Percentiles rank a stretch among this genome's conserved stretches.
Evolutionary conservation across 1,139 yeast genomes (phyloP).

Genomic region (Nadsonia starkeyi-henricii): DNA sequence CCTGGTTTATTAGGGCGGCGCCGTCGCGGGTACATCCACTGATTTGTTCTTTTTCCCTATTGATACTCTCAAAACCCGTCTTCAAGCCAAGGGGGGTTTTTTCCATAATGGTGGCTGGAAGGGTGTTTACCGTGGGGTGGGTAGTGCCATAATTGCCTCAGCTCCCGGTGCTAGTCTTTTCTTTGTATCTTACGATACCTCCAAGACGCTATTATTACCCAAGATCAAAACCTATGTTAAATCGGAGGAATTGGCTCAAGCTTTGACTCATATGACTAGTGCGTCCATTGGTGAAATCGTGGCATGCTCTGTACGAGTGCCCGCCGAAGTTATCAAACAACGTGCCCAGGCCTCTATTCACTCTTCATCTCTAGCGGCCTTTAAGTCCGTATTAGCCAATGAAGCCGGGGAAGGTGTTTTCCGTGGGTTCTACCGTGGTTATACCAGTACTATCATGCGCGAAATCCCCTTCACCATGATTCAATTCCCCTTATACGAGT

Average conservation of each 20-base stretch:
- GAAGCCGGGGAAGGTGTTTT: constrained; percentile 64
- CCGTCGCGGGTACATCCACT: constrained; percentile 90
- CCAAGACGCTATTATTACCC: constrained; percentile 45
- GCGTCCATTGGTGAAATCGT: constrained; percentile 86
- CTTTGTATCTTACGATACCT: constrained; percentile 74
- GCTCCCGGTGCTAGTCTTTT: constrained; percentile 89
- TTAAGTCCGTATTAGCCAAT: constrained; percentile 44
- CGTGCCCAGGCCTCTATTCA: constrained; percentile 69
- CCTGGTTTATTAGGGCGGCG: constrained; percentile 54
- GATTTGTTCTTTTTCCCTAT: constrained; percentile 92
- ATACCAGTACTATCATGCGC: constrained; percentile 81
- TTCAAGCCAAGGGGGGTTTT: constrained; percentile 93
- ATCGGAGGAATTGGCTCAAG: constrained; percentile 26
- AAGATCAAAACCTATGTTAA: constrained; percentile 17
- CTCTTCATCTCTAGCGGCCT: constrained; percentile 49
- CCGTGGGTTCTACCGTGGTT: constrained; percentile 78
- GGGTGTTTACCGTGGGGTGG: constrained; percentile 84
- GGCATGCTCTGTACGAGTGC: constrained; percentile 89
- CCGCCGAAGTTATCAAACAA: constrained; percentile 93
- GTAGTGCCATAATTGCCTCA: constrained; percentile 86
- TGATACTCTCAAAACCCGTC: constrained; percentile 83
- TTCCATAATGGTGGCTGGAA: constrained; percentile 83
- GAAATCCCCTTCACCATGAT: constrained; percentile 93
- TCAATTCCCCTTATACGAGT: constrained; percentile 89
- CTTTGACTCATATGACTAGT: constrained; percentile 59